phyloP scores from a whole-genome alignment of 176 grass and related monocot species.

The Metroxylon sagu region DNA sequence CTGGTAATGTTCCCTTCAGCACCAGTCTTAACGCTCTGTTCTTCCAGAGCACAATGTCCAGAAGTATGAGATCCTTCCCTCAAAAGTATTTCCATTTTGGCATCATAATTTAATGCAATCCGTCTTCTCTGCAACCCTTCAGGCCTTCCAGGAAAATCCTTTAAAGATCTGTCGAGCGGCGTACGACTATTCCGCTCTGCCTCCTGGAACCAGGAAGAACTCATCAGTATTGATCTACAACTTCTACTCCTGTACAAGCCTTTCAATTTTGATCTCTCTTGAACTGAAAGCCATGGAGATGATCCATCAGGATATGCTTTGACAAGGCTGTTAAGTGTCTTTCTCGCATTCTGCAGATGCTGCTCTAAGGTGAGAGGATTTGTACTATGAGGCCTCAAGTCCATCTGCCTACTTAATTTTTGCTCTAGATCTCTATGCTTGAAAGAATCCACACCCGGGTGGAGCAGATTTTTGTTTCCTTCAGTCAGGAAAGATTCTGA shows the following conservation, averaged over 20 bases:
- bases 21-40: constrained; percentile 21
- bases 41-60: constrained; percentile 48
- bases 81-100: constrained; percentile 50
- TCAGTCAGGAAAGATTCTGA: constrained; percentile 26
- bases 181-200: constrained; percentile 38
- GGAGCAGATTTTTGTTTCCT: constrained; percentile 36
- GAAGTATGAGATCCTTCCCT: constrained; percentile 64
- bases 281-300: constrained; percentile 31
- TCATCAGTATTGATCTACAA: constrained; percentile 50
- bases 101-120: constrained; percentile 40
- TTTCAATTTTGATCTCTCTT: constrained; percentile 29
- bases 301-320: constrained; percentile 17
- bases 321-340: constrained; percentile 44
- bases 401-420: constrained; percentile 18
- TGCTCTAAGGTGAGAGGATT: constrained; percentile 66
- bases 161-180: constrained; percentile 56
- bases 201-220: constrained; percentile 43
- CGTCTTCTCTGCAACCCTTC: constrained; percentile 43
- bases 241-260: constrained; percentile 68
- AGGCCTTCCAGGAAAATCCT: constrained; percentile 55
- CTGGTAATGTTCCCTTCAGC: constrained; percentile 48
- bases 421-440: constrained; percentile 12
- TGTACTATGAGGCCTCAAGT: constrained; percentile 11
- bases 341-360: constrained; percentile 75
- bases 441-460: constrained; percentile 15